These are phyloP conservation scores for Conticribra weissflogii DNA, from an alignment of 108 stramenopile genomes.

Conservation along the genomic window DNA sequence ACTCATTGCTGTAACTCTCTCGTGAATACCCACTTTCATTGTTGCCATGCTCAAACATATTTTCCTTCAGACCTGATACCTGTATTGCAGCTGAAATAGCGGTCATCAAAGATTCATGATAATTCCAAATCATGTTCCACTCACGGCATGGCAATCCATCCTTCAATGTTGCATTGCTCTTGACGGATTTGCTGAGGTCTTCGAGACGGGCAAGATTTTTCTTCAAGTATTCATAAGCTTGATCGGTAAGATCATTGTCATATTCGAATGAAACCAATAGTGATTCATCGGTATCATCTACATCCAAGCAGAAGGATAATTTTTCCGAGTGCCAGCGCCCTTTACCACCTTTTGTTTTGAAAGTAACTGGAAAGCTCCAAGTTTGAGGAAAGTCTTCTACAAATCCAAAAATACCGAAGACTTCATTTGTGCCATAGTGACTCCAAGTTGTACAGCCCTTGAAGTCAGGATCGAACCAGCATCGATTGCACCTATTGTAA, in stretches of 20 bases:
- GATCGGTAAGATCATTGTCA: conserved; percentile 25
- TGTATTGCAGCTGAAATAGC: conserved; percentile 40
- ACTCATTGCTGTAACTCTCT: too few relatives aligned
- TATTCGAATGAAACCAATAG: conserved; percentile 35
- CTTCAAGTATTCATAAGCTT: conserved; percentile 26
- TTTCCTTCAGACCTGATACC: conserved; percentile 13
- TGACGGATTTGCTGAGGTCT: conserved; percentile 12
- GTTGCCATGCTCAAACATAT: not conserved
- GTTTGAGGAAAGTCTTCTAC: conserved; percentile 50
- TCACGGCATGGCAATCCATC: conserved; percentile 39
- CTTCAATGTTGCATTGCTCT: conserved; percentile 30
- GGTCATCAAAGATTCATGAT: conserved; percentile 38
- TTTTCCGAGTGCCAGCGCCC: conserved; percentile 31
- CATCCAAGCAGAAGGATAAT: conserved; percentile 35
- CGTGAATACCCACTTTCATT: too few relatives aligned
- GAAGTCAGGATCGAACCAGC: conserved; percentile 34
- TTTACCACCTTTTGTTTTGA: not conserved
- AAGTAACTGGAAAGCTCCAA: conserved; percentile 29
- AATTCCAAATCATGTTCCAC: conserved; percentile 45
- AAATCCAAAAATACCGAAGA: conserved; percentile 35
- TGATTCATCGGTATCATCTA: conserved; percentile 15
- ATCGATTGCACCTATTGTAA: conserved; percentile 50
- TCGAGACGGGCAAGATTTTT: conserved; percentile 21
- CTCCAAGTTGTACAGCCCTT: conserved; percentile 38
- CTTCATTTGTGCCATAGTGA: conserved; percentile 4